Percentiles rank a stretch among this genome's conserved stretches.
Evolutionary conservation across 495 filamentous ascomycete species (phyloP).

Genomic region (Neurospora sp.): DNA sequence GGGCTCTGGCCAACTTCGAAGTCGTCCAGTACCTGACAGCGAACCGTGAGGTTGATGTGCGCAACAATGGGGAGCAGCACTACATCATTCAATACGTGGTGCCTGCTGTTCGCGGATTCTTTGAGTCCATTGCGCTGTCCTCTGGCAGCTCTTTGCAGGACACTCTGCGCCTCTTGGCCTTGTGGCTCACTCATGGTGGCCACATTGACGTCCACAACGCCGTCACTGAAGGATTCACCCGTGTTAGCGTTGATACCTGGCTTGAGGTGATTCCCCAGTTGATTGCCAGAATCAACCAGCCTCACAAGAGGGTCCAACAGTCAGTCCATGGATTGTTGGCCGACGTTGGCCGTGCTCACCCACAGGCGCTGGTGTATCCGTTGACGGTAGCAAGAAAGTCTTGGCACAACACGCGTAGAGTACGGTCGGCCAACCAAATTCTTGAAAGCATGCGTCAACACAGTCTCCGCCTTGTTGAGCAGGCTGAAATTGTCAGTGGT

Average conservation of each 20-base stretch:
- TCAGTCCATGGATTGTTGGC: slow-evolving; percentile 84
- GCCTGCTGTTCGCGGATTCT: slow-evolving; percentile 87
- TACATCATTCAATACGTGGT: slow-evolving; percentile 79
- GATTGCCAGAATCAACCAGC: slow-evolving; percentile 94
- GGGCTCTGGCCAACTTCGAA: slow-evolving; percentile 98
- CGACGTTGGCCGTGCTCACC: slow-evolving; percentile 87
- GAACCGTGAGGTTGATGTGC: slow-evolving; percentile 47
- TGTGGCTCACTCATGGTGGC: slow-evolving; percentile 94
- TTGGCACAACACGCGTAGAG: slow-evolving; percentile 57
- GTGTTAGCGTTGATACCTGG: slow-evolving; percentile 95
- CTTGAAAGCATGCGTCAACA: slow-evolving; percentile 98
- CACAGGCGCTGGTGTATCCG: slow-evolving; percentile 98
- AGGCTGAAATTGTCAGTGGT: slow-evolving; percentile 86
- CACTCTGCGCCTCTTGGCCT: slow-evolving; percentile 78
- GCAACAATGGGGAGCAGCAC: slow-evolving; percentile 40
- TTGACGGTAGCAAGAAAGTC: slow-evolving; percentile 98
- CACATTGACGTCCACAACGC: slow-evolving; percentile 75
- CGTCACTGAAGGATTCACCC: slow-evolving; percentile 80
- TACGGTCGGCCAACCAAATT: slow-evolving; percentile 75
- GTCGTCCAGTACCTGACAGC: slow-evolving; percentile 74
- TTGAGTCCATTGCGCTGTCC: slow-evolving; percentile 87
- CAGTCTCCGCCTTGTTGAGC: slow-evolving; percentile 85
- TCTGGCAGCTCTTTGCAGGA: slow-evolving; percentile 89
- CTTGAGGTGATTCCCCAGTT: slow-evolving; percentile 95
- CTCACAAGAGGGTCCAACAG: slow-evolving; percentile 71